Evolutionary conservation across 306 rosid genomes (phyloP), one percentile per base, ranked within the genome.

Genomic region (Senna siamea): DNA sequence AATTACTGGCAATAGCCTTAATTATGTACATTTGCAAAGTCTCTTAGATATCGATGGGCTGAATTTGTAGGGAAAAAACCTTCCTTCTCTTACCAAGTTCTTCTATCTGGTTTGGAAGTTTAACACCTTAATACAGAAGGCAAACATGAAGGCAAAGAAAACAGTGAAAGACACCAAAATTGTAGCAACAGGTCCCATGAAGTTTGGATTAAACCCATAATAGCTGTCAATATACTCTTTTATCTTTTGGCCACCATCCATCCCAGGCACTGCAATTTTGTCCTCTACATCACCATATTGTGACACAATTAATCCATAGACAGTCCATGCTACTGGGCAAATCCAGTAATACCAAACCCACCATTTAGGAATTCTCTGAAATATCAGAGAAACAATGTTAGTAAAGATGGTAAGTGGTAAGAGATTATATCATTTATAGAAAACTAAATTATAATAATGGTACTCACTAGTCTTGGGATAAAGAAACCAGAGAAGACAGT

Each of bases 291-390:
- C 97, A 34, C 97, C 88, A 69, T 95, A 95, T 11, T 95, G 99
- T 23, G 99, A 90, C 38, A 92, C 85, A n/a, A 95, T 95, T 69
- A 95, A 64, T 69, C 99, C 99, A 63, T 95, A 92, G 4, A 95
- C 93, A 4, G 99, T 95, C 99, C 99, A 95, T 14, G 99, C 95
- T 1, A 95, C 56, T 0, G 99, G 99, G 75, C 99, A 95, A 13
- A 90, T 79, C 97, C 97, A 95, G 44, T 87, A 92, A 41, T 95
- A 95, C 99, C 98, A 95, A n/a, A 89, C 55, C 99, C 99, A 95
- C 98, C 96, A 95, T 66, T 87, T 87, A 7, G 99, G 99, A 73
- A 95, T 92, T 84, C 72, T 95, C 99, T 95, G 99, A 85, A 92
- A 79, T 73, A 73, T 46, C 10, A 52, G 1, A 22, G 3, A 6